These are phyloP conservation scores for Colletotrichum chlorophyti DNA, from an alignment of 2,329 filamentous ascomycete species.

Conservation along the genomic window DNA sequence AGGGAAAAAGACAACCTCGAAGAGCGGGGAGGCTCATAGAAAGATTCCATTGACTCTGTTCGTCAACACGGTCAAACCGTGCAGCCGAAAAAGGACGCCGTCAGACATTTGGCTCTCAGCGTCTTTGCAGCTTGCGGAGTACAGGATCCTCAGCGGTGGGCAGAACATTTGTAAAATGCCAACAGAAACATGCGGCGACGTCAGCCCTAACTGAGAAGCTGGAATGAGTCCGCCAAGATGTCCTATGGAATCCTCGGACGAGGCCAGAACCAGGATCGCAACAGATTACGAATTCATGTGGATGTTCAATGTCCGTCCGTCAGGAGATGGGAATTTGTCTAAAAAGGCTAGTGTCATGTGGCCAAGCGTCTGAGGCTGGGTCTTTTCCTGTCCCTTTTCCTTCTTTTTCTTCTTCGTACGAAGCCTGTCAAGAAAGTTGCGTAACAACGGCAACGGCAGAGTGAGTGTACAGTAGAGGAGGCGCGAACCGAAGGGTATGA, in stretches of 20 bases:
- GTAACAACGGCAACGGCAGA: not conserved
- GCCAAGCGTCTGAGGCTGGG: conserved; percentile 1
- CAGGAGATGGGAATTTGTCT: not conserved
- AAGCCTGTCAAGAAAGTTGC: too few relatives aligned
- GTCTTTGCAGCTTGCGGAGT: too few relatives aligned
- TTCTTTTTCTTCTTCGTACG: too few relatives aligned
- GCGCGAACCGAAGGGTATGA: too few relatives aligned
- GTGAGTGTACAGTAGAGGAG: not conserved
- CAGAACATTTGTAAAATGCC: too few relatives aligned
- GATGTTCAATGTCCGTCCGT: not conserved
- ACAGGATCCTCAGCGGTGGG: not conserved
- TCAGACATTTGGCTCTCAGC: too few relatives aligned
- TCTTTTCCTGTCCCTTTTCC: too few relatives aligned
- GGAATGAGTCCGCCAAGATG: not conserved
- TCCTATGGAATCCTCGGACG: not conserved
- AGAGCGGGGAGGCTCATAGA: not conserved
- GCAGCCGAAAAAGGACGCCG: not conserved
- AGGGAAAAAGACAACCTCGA: not conserved
- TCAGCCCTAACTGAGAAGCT: not conserved
- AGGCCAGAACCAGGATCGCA: not conserved
- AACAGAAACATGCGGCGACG: not conserved
- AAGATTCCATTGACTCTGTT: not conserved
- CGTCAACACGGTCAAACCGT: not conserved
- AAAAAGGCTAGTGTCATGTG: conserved; percentile 1
- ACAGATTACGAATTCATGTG: too few relatives aligned